Evolutionary conservation across 2,329 filamentous ascomycete species (phyloP).

Genomic region (Sporothrix schenckii): DNA sequence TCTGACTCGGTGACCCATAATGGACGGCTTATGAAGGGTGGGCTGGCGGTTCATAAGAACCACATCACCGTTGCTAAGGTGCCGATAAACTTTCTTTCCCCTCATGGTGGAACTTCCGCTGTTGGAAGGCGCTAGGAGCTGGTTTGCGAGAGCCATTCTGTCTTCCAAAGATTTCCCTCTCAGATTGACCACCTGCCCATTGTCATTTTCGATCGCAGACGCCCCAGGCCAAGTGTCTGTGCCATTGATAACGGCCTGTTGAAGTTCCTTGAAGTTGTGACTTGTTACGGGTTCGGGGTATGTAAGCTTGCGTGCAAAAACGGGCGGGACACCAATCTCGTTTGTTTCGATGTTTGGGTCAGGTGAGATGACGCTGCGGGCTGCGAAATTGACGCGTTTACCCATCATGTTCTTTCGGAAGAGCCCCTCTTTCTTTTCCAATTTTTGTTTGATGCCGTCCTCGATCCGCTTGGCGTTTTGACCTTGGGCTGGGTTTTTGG

Average conservation of each 20-base stretch:
- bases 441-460: constrained; percentile 94
- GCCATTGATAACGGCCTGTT: constrained; percentile 94
- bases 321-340: constrained; percentile 97
- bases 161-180: constrained; percentile 87
- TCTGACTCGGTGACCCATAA: constrained; percentile 95
- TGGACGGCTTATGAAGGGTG: constrained; percentile 96
- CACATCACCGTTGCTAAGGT: constrained; percentile 94
- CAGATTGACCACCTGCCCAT: constrained; percentile 85
- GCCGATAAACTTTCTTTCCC: constrained; percentile 95
- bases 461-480: constrained; percentile 76
- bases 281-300: constrained; percentile 97
- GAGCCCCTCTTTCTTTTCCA: constrained; percentile 98
- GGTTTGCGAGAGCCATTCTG: constrained; percentile 85
- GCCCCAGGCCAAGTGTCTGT: constrained; percentile 93
- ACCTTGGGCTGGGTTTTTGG: constrained; percentile 80
- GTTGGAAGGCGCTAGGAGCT: constrained; percentile 82
- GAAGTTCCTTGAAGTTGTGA: constrained; percentile 94
- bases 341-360: constrained; percentile 99
- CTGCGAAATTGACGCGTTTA: constrained; percentile 98
- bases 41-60: constrained; percentile 99
- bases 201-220: constrained; percentile 91
- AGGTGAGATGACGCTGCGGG: constrained; percentile 95
- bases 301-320: constrained; percentile 93
- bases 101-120: constrained; percentile 71
- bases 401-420: constrained; percentile 99